Base-by-base conservation (phyloP, 1,284 basidiomycete species). In the Ceratobasidium papillatum region DNA sequence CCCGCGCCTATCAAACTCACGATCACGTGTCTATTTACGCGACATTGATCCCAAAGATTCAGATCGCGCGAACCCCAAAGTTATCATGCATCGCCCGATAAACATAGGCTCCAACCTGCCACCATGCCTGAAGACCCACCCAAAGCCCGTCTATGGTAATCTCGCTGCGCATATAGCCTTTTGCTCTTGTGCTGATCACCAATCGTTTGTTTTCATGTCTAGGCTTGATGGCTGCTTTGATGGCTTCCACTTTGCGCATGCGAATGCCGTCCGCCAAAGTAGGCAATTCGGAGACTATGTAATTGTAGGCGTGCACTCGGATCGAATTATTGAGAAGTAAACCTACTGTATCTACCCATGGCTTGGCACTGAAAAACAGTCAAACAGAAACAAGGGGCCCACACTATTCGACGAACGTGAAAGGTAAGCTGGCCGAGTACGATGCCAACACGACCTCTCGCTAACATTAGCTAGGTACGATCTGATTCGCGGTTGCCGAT, bases 171-270 rank as follows among this genome's bases (percentile, higher is more conserved):
- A 58, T 69, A 58, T 69, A 58, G 14, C 14, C 36, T 11, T 27
- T 47, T 27, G 12, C 32, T n/a, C 32, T 25, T 19, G 36, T n/a
- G 41, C 52, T 49, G 43, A 25, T 25, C 59, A 59, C 34, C 27
- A 38, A 69, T 27, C 65, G 25, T 54, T 58, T 56, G 14, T 65
- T 52, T 41, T 38, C 17, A 22, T 45, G 19, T 14, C 34, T 49
- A 76, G 75, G 77, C 73, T 77, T 30, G 77, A 77, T 54, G 77
- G 77, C n/a, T 77, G 77, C 47, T 77, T 77, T 54, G 77, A 77
- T 41, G 75, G 77, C 52, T 76, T 76, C 56, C 77, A 77, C 68
- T 77, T 76, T 74, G 77, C 77, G 22, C 77, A 77, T 36, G 75
- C 75, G 11, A 77, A 77, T 51, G 77, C 77, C 38, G 71, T 76